Percentiles rank a stretch among this genome's conserved stretches.
Evolutionary conservation across 345 rosid species (phyloP).

Genomic region (Carallia pectinifolia): DNA sequence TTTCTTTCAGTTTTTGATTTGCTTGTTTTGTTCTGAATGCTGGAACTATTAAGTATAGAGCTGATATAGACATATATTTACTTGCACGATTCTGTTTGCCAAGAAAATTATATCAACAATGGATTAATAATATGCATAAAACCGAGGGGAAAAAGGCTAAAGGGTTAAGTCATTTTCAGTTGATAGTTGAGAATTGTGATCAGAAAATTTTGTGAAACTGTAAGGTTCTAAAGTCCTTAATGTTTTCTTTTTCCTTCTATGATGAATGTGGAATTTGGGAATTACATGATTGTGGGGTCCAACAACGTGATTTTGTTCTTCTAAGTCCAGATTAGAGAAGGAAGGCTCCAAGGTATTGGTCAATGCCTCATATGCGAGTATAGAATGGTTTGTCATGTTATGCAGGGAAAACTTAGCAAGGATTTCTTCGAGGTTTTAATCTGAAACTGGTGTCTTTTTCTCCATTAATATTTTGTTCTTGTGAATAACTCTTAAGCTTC

Average conservation of each 20-base stretch:
- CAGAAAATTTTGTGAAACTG: no score
- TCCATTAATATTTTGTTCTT: background rate
- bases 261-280: background rate
- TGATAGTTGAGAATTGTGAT: no score
- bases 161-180: no score
- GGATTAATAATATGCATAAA: no score
- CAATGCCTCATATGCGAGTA: conserved; percentile 77
- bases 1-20: no score
- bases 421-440: conserved; percentile 77
- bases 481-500: background rate
- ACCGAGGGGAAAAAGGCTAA: no score
- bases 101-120: no score
- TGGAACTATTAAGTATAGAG: no score
- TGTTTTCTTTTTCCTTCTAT: background rate
- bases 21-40: no score
- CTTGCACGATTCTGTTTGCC: no score
- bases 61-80: no score
- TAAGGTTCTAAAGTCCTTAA: background rate
- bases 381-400: conserved; percentile 80
- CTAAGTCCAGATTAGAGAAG: conserved; percentile 78
- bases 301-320: conserved; percentile 16
- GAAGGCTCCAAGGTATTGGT: conserved; percentile 80
- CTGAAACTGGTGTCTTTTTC: background rate
- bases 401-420: conserved; percentile 78
- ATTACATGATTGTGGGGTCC: background rate